Base-by-base conservation (phyloP, 257 asterid species). In the Orobanche coerulescens region DNA sequence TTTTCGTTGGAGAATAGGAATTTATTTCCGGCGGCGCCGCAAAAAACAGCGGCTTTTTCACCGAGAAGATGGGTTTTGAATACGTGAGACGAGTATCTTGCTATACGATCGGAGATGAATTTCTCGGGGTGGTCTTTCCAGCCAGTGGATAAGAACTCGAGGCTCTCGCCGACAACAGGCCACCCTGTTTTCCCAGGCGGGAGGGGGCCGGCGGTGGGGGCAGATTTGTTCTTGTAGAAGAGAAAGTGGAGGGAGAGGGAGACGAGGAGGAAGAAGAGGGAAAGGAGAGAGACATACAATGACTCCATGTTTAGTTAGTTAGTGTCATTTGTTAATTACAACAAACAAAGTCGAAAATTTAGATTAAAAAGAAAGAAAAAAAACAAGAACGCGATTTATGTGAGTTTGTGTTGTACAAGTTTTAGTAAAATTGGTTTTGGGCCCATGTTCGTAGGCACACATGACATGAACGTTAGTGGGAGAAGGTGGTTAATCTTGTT, bases 1-100 rank as follows among this genome's bases (percentile, higher is more conserved):
- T 79, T 82, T 73, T 82, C 88, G 76, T 79, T 79, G 7, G 88
- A 79, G 74, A 82, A 82, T 16, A 82, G 64, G 75, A 79, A 82
- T n/a, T 82, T 82, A 73, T 82, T 76, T 0, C 82, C 79, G 13
- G n/a, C 10, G 16, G 83, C 65, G 25, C 88, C 88, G 66, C 78
- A 75, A 36, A 82, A 70, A 2, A 82, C 85, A 3, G 78, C 85
- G 16, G 75, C 78, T 1, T 26, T 12, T 31, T 76, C 85, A 8
- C 85, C 85, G 0, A 82, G 20, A 26, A 82, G 81, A 20, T 82
- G 87, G 13, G 82, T 75, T 0, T 71, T 60, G 64, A 81, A 81
- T 1, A 78, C 77, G 28, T 18, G 3, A 52, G 87, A 78, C 0
- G 87, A 75, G 74, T 81, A 78, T 2, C 37, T 62, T 31, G 77